Conservation (phyloP, 1,284 basidiomycete species). For the Ustilago loliicola region DNA sequence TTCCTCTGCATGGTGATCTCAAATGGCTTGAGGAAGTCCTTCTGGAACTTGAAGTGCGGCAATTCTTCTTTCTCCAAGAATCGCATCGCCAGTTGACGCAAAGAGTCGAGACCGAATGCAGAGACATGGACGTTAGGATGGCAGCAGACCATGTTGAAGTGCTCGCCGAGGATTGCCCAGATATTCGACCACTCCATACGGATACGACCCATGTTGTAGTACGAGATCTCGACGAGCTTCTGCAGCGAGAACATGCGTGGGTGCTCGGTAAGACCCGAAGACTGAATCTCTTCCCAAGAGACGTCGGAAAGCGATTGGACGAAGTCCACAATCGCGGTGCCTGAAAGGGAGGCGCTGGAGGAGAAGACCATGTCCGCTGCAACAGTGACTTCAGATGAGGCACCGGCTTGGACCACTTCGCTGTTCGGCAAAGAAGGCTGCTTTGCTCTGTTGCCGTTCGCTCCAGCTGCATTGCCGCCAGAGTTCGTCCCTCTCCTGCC, state of each 20-base stretch:
- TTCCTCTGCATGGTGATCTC: slow-evolving; percentile 99
- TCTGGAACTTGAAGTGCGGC: slow-evolving; percentile 98
- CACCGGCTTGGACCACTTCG: slow-evolving; percentile 94
- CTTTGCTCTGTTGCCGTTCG: slow-evolving; percentile 18
- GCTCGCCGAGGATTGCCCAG: slow-evolving; percentile 97
- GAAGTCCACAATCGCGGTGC: slow-evolving; percentile 97
- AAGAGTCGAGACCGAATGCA: slow-evolving; percentile 95
- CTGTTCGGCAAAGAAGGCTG: slow-evolving; percentile 77
- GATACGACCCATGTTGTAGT: slow-evolving; percentile 99
- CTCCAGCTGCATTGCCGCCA: slow-evolving; percentile 17
- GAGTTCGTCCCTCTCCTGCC: slow-evolving; percentile 74
- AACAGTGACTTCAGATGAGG: slow-evolving; percentile 97
- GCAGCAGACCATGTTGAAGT: slow-evolving; percentile 99
- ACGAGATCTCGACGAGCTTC: slow-evolving; percentile 98
- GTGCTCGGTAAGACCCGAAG: slow-evolving; percentile 86
- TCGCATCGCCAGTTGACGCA: slow-evolving; percentile 98
- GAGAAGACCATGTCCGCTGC: slow-evolving; percentile 99
- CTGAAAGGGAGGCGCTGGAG: slow-evolving; percentile 90
- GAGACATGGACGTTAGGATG: slow-evolving; percentile 97
- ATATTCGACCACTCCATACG: slow-evolving; percentile 98
- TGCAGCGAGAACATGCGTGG: slow-evolving; percentile 97
- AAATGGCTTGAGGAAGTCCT: slow-evolving; percentile 98
- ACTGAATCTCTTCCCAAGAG: slow-evolving; percentile 99
- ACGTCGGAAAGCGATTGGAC: slow-evolving; percentile 95
- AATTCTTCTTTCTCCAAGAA: slow-evolving; percentile 99